Evolutionary conservation across 306 rosid species (phyloP).

Genomic region (Cucurbita ficifolia): DNA sequence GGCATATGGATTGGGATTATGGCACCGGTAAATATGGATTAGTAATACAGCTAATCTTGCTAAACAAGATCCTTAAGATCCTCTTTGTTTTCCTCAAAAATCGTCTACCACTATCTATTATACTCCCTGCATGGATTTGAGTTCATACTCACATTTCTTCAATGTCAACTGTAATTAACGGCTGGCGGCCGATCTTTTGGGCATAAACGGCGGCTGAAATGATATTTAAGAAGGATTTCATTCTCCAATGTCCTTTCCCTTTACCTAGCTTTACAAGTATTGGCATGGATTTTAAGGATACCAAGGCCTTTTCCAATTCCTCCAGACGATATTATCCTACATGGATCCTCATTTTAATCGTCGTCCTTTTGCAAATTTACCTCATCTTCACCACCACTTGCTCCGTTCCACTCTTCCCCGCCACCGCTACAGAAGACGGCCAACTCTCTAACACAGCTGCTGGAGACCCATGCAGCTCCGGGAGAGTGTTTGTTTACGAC

Average conservation of each 20-base stretch:
- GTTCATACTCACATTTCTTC: no score
- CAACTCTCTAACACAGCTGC: not conserved
- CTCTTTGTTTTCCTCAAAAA: not conserved
- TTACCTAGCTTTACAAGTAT: not conserved
- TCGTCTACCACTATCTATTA: not conserved
- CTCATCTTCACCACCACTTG: not conserved
- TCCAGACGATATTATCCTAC: not conserved
- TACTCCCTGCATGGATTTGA: not conserved
- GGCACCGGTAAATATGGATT: not conserved
- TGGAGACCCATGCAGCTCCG: constrained; percentile 1
- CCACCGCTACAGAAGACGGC: not conserved
- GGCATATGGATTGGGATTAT: not conserved
- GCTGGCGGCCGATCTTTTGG: not conserved
- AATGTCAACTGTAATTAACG: no score
- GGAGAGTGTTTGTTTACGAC: not conserved
- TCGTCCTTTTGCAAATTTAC: not conserved
- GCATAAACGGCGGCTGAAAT: not conserved
- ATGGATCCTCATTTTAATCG: not conserved
- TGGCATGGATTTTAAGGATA: not conserved
- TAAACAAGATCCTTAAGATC: not conserved
- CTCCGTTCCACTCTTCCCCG: not conserved
- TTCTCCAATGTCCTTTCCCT: not conserved
- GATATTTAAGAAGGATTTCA: not conserved
- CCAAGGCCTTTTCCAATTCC: not conserved
- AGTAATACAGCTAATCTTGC: not conserved